Base-by-base conservation (phyloP, 768 basidiomycete genomes). In the Lepiota brunneoincarnata region DNA sequence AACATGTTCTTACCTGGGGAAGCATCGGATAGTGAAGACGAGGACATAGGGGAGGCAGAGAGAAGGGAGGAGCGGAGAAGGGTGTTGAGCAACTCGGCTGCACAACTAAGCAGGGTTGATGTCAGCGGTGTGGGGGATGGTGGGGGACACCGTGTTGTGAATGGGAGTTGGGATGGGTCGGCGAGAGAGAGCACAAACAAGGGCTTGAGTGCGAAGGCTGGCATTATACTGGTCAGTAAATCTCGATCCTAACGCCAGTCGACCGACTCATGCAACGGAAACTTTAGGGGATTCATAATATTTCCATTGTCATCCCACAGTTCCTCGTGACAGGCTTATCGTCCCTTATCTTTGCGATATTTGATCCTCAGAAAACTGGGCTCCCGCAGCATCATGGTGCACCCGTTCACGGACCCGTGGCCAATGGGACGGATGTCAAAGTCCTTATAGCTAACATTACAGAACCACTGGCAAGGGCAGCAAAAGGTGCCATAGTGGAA, bases 271-370 rank as follows among this genome's bases (percentile, higher is more conserved):
- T 50, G 49, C 21, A 24, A 31, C 35, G 21, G 4, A 41, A 35
- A 36, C 35, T 12, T 31, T 56, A 93, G 91, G 94, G 96, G 37
- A 96, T 98, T 49, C 94, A 98, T 69, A 98, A 97, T 63, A 81
- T 97, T 55, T 96, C 90, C 69, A 75, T 98, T 57, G 96, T 98
- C 55, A 72, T 97, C 6, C 96, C 96, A 0, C 96, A 98, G 64
- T 95, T 98, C 70, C 77, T 98, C 37, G 88, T 95, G 28, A 95
- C 91, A 0, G 93, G 86, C 20, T 68, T 98, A 4, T 85, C 93
- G 0, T 83, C 93, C 9, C 72, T 95, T 57, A 79, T 98, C 42
- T 97, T 98, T 63, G 90, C 89, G 14, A 69, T 97, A 4, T 76
- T 93, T 56, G 94, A 96, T 56, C 86, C 89, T 0, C 64, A 70